These are phyloP conservation scores for Saturnispora ahearnii DNA, from an alignment of 805 yeast genomes.

Conservation along the genomic window DNA sequence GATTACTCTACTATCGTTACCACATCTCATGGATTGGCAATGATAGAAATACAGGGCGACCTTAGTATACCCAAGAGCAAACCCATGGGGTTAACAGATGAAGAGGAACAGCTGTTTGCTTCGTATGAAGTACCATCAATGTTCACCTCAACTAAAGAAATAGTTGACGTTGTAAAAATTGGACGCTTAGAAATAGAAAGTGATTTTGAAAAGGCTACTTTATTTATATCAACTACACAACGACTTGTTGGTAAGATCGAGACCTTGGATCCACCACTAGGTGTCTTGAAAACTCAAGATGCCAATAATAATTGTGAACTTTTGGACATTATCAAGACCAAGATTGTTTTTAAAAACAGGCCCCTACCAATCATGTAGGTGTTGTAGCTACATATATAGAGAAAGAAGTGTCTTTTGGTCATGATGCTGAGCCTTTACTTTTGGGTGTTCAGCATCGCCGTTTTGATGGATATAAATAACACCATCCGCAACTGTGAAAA, in stretches of 20 bases:
- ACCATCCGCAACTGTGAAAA: too few species aligned
- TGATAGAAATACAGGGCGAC: constrained; percentile 71
- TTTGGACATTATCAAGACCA: constrained; percentile 50
- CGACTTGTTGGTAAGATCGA: constrained; percentile 55
- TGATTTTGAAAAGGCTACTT: constrained; percentile 40
- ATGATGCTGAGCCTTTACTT: too few species aligned
- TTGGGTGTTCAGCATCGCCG: too few species aligned
- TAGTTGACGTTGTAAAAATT: constrained; percentile 33
- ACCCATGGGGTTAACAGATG: constrained; percentile 27
- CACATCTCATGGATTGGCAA: constrained; percentile 50
- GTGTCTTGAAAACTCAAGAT: constrained; percentile 36
- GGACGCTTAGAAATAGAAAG: constrained; percentile 41
- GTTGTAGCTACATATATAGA: not conserved
- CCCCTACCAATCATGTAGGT: constrained; percentile 70
- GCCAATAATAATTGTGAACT: constrained; percentile 32
- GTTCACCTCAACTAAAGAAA: constrained; percentile 2
- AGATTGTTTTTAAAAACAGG: constrained; percentile 54
- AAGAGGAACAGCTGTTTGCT: constrained; percentile 30
- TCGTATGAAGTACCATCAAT: constrained; percentile 19
- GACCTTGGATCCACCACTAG: constrained; percentile 56
- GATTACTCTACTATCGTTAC: not conserved
- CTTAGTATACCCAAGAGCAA: constrained; percentile 38
- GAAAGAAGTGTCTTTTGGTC: not conserved
- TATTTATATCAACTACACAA: constrained; percentile 62
- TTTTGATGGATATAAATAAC: too few species aligned